Percentiles rank a stretch among this genome's conserved stretches.
Evolutionary conservation across 2,329 filamentous ascomycete genomes (phyloP).

Genomic region (Pseudopyricularia javanii): DNA sequence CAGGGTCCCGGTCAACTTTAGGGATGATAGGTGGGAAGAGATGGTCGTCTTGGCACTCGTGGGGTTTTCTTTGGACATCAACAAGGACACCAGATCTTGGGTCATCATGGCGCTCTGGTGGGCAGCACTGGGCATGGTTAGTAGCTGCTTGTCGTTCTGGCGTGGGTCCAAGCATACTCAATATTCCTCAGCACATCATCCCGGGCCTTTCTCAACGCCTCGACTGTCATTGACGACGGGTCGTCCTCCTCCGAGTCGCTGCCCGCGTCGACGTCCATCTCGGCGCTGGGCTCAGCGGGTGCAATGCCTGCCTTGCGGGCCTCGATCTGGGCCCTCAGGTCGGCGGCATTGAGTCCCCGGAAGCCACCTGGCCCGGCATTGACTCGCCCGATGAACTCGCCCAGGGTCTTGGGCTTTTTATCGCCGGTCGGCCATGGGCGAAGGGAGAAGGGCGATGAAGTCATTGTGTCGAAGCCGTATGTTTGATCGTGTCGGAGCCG

Average conservation of each 20-base stretch:
- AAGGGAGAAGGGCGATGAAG: slow-evolving; percentile 37
- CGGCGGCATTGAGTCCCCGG: slow-evolving; percentile 62
- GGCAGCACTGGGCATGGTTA: slow-evolving; percentile 20
- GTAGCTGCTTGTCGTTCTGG: not conserved
- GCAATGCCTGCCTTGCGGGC: slow-evolving; percentile 16
- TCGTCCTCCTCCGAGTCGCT: slow-evolving; percentile 31
- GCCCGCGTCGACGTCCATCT: slow-evolving; percentile 31
- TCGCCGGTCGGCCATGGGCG: slow-evolving; percentile 49
- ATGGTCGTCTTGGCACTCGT: slow-evolving; percentile 58
- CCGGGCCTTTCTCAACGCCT: slow-evolving; percentile 34
- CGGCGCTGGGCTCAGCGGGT: slow-evolving; percentile 23
- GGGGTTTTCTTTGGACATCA: slow-evolving; percentile 72
- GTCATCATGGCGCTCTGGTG: slow-evolving; percentile 54
- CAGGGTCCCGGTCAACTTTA: slow-evolving; percentile 63
- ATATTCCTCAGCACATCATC: slow-evolving; percentile 46
- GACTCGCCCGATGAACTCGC: slow-evolving; percentile 67
- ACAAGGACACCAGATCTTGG: slow-evolving; percentile 72
- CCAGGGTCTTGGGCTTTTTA: slow-evolving; percentile 49
- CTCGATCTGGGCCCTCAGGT: slow-evolving; percentile 56
- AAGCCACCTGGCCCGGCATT: slow-evolving; percentile 72
- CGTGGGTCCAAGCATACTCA: slow-evolving; percentile 25
- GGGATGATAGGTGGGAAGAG: slow-evolving; percentile 55
- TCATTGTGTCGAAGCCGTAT: slow-evolving; percentile 6
- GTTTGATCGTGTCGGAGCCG: not conserved
- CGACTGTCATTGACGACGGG: slow-evolving; percentile 21